Conservation (phyloP, 495 filamentous ascomycete genomes). For the Trichocladium antarcticum region DNA sequence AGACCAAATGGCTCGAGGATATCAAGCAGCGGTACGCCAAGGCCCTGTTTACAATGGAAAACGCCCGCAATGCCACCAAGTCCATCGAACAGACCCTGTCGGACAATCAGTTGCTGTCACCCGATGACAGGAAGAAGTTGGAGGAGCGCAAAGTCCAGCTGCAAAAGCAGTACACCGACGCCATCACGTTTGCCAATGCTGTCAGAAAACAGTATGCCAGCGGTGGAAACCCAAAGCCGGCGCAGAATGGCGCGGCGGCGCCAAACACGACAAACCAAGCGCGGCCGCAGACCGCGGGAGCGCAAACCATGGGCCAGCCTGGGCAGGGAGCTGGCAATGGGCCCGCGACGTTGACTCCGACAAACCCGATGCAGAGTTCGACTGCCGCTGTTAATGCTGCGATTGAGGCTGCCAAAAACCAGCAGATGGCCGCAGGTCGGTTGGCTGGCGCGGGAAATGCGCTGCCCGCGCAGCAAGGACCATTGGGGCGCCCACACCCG, state of each 20-base stretch:
- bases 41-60: constrained; percentile 30
- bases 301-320: neutral
- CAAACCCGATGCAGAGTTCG: constrained; percentile 20
- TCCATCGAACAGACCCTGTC: constrained; percentile 22
- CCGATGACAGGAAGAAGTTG: constrained; percentile 27
- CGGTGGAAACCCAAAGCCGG: constrained; percentile 6
- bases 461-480: constrained; percentile 9
- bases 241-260: constrained; percentile 13
- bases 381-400: constrained; percentile 39
- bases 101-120: constrained; percentile 20
- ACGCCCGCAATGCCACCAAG: constrained; percentile 10
- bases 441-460: constrained; percentile 17
- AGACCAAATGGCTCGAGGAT: constrained; percentile 24
- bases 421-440: constrained; percentile 33
- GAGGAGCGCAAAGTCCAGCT: constrained; percentile 22
- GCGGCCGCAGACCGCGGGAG: constrained; percentile 8
- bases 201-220: constrained; percentile 25
- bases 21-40: constrained; percentile 25
- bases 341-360: constrained; percentile 2
- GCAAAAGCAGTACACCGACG: constrained; percentile 26
- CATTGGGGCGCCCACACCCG: constrained; percentile 10
- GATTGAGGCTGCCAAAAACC: constrained; percentile 43
- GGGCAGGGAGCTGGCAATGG: constrained; percentile 2
- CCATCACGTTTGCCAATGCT: constrained; percentile 23
- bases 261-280: constrained; percentile 8